Evolutionary conservation across 2,329 filamentous ascomycete species (phyloP).

Genomic region (Xylaria sp.): DNA sequence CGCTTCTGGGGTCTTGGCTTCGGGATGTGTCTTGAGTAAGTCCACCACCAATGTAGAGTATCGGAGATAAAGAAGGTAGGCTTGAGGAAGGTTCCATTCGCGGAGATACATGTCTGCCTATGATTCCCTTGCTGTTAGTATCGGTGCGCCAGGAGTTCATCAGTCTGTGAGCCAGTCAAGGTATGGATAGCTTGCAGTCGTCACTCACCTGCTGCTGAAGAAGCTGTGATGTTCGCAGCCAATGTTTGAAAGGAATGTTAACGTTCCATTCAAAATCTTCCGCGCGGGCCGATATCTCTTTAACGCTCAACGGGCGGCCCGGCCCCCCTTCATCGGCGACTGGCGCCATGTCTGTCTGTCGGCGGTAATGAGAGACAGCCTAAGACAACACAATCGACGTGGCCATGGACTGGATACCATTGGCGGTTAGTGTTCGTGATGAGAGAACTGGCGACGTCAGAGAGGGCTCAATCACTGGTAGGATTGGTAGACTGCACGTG

Average conservation of each 20-base stretch:
- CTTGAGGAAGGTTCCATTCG: slow-evolving; percentile 86
- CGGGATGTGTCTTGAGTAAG: slow-evolving; percentile 78
- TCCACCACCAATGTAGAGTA: slow-evolving; percentile 87
- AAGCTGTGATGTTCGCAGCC: slow-evolving; percentile 82
- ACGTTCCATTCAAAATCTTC: slow-evolving; percentile 83
- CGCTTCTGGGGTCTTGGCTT: slow-evolving; percentile 73
- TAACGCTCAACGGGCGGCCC: slow-evolving; percentile 73
- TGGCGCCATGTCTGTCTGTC: slow-evolving; percentile 28
- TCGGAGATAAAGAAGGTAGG: slow-evolving; percentile 90
- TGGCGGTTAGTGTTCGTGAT: not conserved
- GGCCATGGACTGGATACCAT: slow-evolving; percentile 29
- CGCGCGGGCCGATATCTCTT: slow-evolving; percentile 80
- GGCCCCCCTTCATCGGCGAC: slow-evolving; percentile 38
- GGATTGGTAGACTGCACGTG: not conserved
- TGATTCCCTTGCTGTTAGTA: slow-evolving; percentile 51
- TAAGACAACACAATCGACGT: slow-evolving; percentile 20
- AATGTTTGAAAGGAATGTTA: slow-evolving; percentile 79
- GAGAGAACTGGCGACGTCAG: not conserved
- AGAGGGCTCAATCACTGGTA: not conserved
- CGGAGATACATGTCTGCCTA: slow-evolving; percentile 86
- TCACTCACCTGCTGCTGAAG: slow-evolving; percentile 78
- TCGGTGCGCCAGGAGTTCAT: not conserved
- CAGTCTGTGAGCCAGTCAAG: not conserved
- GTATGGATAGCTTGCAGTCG: not conserved
- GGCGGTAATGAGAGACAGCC: slow-evolving; percentile 5